Conservation (phyloP, 2,329 filamentous ascomycete genomes). For the Phoma sp. region DNA sequence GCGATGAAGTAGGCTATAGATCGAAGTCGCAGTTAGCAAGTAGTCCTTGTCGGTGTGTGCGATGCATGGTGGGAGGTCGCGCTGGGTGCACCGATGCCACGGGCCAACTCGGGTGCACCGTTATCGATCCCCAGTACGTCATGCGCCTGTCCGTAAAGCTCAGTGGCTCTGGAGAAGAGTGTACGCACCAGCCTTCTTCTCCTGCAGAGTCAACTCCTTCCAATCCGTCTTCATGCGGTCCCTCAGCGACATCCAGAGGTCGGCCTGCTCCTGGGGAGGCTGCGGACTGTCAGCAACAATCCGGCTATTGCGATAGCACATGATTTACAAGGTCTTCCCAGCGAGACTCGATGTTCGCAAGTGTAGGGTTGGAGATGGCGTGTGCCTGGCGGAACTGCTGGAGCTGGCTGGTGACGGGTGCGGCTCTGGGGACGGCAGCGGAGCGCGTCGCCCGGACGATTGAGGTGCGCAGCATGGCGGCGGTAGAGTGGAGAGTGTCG, state of each 20-base stretch:
- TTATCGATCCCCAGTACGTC: conserved; percentile 38
- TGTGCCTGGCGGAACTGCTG: conserved; percentile 72
- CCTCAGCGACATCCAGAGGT: conserved; percentile 97
- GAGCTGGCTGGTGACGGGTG: conserved; percentile 50
- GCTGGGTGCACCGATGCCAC: conserved; percentile 20
- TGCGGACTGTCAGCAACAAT: conserved; percentile 2
- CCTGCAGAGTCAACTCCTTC: conserved; percentile 91
- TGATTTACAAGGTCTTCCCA: conserved; percentile 78
- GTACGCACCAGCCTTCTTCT: conserved; percentile 98
- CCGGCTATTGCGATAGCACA: neutral
- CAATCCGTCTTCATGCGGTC: conserved; percentile 99
- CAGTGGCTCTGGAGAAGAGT: conserved; percentile 19
- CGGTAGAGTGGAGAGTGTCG: conserved; percentile 49
- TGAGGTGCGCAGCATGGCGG: conserved; percentile 50
- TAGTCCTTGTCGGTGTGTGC: conserved; percentile 15
- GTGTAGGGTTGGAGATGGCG: conserved; percentile 95
- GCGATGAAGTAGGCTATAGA: conserved; percentile 96
- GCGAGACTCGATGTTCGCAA: conserved; percentile 98
- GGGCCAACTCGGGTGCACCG: conserved; percentile 28
- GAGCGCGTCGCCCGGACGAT: conserved; percentile 48
- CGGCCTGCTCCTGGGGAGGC: conserved; percentile 94
- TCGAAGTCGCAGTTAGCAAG: conserved; percentile 29
- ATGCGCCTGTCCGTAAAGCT: conserved; percentile 26
- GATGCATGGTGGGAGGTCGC: conserved; percentile 13
- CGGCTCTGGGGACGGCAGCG: conserved; percentile 41